Percentiles rank a stretch among this genome's conserved stretches.
These are phyloP conservation scores for Podaxis pistillaris DNA, from an alignment of 768 basidiomycete species.

Conservation along the genomic window DNA sequence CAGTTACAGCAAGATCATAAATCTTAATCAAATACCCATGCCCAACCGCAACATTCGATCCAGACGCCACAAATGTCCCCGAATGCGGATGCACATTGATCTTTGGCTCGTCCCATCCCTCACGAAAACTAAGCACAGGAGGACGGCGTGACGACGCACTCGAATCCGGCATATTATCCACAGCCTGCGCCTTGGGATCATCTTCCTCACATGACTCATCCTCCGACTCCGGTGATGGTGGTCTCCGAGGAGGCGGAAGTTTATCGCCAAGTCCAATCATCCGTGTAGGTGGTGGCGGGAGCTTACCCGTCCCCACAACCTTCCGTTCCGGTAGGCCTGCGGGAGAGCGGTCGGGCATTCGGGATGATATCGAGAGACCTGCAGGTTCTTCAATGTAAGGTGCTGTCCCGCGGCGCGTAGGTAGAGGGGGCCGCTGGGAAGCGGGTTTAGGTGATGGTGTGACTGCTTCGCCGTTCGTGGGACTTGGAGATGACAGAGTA, in stretches of 20 bases:
- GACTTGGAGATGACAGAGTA: conserved; percentile 19
- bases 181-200: conserved; percentile 39
- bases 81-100: conserved; percentile 61
- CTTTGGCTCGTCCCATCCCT: conserved; percentile 41
- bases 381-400: conserved; percentile 7
- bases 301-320: conserved; percentile 35
- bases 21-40: conserved; percentile 58
- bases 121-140: conserved; percentile 39
- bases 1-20: conserved; percentile 53
- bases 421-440: conserved; percentile 44
- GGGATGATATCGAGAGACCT: conserved; percentile 25
- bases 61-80: conserved; percentile 55
- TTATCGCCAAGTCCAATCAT: conserved; percentile 69
- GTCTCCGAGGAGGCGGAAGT: conserved; percentile 59
- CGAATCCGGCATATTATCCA: conserved; percentile 64
- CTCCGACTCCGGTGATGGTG: conserved; percentile 41
- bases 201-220: conserved; percentile 66
- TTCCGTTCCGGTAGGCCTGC: conserved; percentile 34
- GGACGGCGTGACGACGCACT: conserved; percentile 63
- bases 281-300: conserved; percentile 76
- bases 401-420: conserved; percentile 37
- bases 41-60: conserved; percentile 56
- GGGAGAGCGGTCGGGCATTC: conserved; percentile 26
- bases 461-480: conserved; percentile 13
- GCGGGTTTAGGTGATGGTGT: conserved; percentile 17